Evolutionary conservation across 371 early-diverging fungal species (phyloP), one percentile per base, ranked within the genome.

Genomic region (Actinomucor elegans): DNA sequence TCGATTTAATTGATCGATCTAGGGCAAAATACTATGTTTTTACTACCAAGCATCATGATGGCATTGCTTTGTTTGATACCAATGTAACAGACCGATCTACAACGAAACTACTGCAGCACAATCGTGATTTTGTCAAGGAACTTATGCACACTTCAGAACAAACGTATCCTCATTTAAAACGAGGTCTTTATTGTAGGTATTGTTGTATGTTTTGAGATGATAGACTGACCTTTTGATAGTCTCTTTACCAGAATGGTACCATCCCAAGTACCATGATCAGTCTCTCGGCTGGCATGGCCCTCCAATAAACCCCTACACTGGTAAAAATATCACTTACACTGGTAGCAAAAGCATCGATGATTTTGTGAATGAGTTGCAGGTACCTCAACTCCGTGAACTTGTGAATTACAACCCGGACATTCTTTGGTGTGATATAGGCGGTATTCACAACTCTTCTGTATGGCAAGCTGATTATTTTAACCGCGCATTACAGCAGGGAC

Each of bases 361-460:
- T 26, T 73, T 67, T 67, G 67, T 73, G 3, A 67, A 73, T 18
- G 65, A 69, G 8, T 29, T 69, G 24, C 73, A 73, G 27, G 59
- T 69, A 3, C 73, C 73, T 17, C 73, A 73, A 15, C 37, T 64
- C 2, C 20, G 59, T 24, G 73, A 73, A 40, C 52, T 73, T 0
- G 55, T 64, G n/a, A 27, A 51, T 1, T 55, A 59, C 36, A 50
- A 66, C 17, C 69, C 69, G 2, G 69, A 69, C 33, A 66, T 73
- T 6, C 35, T 73, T 15, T 73, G 73, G 73, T 64, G 73, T 23
- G 73, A 73, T 52, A 73, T 73, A 46, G 73, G 73, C 0, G 73
- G 73, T 0, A 69, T 73, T 28, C 61, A 73, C 23, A 67, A 73
- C 28, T 69, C 73, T 0, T 51, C 57, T 3, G 57, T 51, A 10